Evolutionary conservation across 306 rosid species (phyloP), one percentile per base, ranked within the genome.

Genomic region (Elaeagnus macrophylla): DNA sequence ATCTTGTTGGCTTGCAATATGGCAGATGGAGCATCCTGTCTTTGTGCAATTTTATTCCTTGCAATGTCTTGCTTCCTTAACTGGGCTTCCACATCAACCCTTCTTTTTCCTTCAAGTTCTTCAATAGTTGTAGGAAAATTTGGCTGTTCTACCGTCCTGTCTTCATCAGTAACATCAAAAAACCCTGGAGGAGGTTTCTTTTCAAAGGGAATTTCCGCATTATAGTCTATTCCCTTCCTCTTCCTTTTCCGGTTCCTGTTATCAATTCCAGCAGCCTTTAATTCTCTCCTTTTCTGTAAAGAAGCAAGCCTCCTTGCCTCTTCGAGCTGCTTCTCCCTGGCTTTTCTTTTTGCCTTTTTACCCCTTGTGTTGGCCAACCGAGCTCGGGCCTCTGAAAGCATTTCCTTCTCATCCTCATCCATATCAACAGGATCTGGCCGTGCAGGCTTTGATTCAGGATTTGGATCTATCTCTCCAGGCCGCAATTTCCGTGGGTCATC

Each of bases 351-450:
- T 0, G 97, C 97, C 73, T 89, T 89, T 72, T 89, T 85, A 1
- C 95, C 97, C 65, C 90, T 89, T 0, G 97, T 89, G 63, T 89
- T 89, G 14, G 95, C 97, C 65, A 89, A 75, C 75, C 97, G 75
- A 53, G 97, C 97, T 25, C 97, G 85, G 8, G 97, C 97, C 71
- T 89, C 97, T 0, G 97, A 89, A 76, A 89, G 89, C 97, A 89
- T 89, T 72, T 89, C 97, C 70, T 89, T 89, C 81, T 89, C 97
- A 60, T 89, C 97, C 83, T 89, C 97, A 54, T 89, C 97, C 97
- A 85, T 89, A 70, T 89, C 97, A 62, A 89, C 94, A 15, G 97
- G 97, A 62, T 89, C 97, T 1, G 97, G 97, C 0, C 97, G 87
- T 8, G 97, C 97, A 55, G 97, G 97, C 69, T 89, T 85, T 0